Conservation (phyloP, 2,329 filamentous ascomycete species). For the Pseudocercospora crystallina region DNA sequence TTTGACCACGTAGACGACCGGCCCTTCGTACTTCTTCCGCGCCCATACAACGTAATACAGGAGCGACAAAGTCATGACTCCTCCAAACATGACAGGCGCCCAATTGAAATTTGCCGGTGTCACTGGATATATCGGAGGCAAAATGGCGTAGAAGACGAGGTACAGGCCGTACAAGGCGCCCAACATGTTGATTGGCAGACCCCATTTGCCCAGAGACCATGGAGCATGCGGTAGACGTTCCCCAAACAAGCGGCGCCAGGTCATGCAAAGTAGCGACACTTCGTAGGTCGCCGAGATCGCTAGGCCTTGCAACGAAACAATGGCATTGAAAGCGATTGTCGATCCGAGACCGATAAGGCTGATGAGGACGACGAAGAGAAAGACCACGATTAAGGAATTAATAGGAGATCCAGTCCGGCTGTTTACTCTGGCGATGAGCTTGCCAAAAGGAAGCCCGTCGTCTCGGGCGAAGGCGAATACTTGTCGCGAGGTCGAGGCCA, state of each 20-base stretch:
- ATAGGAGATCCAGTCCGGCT: conserved; percentile 1
- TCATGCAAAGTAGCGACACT: conserved; percentile 18
- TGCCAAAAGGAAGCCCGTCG: neutral
- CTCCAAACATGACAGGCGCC: conserved; percentile 46
- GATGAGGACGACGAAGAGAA: conserved; percentile 10
- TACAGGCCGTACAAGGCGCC: conserved; percentile 2
- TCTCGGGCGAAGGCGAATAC: conserved; percentile 1
- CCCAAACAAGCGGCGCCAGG: conserved; percentile 15
- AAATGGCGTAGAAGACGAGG: conserved; percentile 7
- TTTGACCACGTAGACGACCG: neutral
- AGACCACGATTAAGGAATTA: conserved; percentile 10
- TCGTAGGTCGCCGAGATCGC: conserved; percentile 15
- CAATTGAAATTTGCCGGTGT: conserved; percentile 49
- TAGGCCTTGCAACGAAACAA: conserved; percentile 2
- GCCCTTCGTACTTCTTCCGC: conserved; percentile 29
- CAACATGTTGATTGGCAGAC: conserved; percentile 13
- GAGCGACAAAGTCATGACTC: conserved; percentile 28
- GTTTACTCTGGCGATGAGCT: conserved; percentile 1
- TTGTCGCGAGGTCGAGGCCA: neutral
- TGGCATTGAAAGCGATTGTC: conserved; percentile 12
- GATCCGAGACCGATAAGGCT: conserved; percentile 11
- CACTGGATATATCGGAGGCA: conserved; percentile 30
- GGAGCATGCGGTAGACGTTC: conserved; percentile 16
- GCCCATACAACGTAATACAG: conserved; percentile 36
- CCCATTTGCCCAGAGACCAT: conserved; percentile 21